Base-by-base conservation (phyloP, 2,329 filamentous ascomycete genomes). In the Phaeophleospora eucalypticola region DNA sequence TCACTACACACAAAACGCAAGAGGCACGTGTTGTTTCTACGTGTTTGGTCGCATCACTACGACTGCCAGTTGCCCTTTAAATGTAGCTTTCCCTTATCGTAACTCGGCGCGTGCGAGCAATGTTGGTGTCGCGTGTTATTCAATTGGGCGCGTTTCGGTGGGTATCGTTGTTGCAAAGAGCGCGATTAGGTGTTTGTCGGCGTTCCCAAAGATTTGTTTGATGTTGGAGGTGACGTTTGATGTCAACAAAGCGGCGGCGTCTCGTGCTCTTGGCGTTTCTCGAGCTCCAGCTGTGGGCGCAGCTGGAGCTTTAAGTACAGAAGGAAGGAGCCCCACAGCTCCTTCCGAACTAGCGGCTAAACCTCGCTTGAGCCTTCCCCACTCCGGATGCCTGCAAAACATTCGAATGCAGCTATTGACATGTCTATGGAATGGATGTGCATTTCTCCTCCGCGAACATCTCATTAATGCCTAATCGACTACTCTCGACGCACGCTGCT, bases 21-120 rank as follows among this genome's bases (percentile, higher is more conserved):
- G 38, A 48, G 48, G 50, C 49, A 56, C 47, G 43, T 43, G 17
- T 48, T 46, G 44, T 48, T 55, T 51, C 52, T 52, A 52, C 53
- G 47, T 51, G 43, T 27, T 34, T 27, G 36, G 42, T 55, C 52
- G 52, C 49, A 50, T 55, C 33, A 47, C 34, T 36, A 37, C 45
- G 41, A 12, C 24, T 29, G 24, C 24, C 24, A 29, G 24, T 29
- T 12, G 24, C 24, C n/a, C 7, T 29, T 29, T 6, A 29, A 29
- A 7, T 29, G 24, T 29, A 29, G 24, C 24, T 29, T 29, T 29
- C 24, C 24, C 24, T 29, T 29, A 29, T 29, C 24, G 12, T 12
- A 35, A 36, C 43, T 34, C 33, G 36, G 38, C 43, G 43, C 36
- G 36, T 45, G 37, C 18, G 18, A 6, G 24, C 12, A 12, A n/a